A percentile compares a stretch with the other conserved stretches of the same genome.
These are phyloP conservation scores for Debaryomycetaceae sp. DNA, from an alignment of 1,139 yeast species.

Conservation along the genomic window DNA sequence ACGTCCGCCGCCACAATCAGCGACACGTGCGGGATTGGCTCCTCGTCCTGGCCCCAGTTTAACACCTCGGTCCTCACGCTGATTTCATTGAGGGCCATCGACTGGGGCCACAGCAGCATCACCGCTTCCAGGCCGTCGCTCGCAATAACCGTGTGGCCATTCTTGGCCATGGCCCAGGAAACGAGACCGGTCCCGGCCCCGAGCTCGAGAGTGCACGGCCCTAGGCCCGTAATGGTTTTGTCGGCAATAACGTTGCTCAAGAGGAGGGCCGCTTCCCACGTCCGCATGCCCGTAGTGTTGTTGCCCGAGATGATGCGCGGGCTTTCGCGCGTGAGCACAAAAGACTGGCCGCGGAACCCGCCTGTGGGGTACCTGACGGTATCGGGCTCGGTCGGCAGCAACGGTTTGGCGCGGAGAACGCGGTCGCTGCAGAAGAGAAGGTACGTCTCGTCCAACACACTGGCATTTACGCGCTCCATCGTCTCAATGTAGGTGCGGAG, in stretches of 20 bases:
- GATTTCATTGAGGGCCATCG: conserved; percentile 33
- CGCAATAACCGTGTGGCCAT: conserved; percentile 22
- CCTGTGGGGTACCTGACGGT: conserved; percentile 33
- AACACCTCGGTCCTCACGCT: conserved; percentile 18
- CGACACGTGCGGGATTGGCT: not conserved
- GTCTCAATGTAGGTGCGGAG: conserved; percentile 28
- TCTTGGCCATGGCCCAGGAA: conserved; percentile 37
- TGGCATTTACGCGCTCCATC: conserved; percentile 21
- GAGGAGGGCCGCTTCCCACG: conserved; percentile 92
- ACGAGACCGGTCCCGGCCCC: conserved; percentile 93
- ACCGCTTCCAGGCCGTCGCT: conserved; percentile 73
- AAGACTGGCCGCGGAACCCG: conserved; percentile 7
- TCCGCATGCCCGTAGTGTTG: conserved; percentile 81
- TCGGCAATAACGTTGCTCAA: conserved; percentile 36
- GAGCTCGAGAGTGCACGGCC: conserved; percentile 42
- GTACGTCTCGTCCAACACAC: conserved; percentile 37
- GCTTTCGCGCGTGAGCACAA: conserved; percentile 36
- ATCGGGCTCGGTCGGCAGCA: conserved; percentile 37
- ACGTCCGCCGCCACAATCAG: conserved; percentile 65
- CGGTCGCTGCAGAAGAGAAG: conserved; percentile 31
- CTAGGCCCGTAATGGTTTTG: conserved; percentile 7
- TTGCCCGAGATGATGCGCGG: conserved; percentile 57
- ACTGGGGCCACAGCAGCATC: conserved; percentile 39
- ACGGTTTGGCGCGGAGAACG: conserved; percentile 28
- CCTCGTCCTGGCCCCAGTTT: conserved; percentile 44